Conservation (phyloP, 1,284 basidiomycete species). For the Microbotryomycetes sp. region DNA sequence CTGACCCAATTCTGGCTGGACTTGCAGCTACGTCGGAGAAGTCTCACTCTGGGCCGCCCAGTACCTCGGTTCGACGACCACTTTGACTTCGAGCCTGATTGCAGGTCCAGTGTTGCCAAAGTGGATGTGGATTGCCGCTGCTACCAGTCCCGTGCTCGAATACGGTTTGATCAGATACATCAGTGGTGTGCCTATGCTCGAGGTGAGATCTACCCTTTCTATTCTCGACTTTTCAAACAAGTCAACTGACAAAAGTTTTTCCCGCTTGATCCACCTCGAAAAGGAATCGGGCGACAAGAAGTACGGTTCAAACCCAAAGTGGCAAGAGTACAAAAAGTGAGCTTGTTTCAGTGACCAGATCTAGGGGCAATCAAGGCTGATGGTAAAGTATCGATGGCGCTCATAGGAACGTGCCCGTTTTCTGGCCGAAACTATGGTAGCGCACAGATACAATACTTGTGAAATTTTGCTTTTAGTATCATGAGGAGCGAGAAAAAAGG, state of each 20-base stretch:
- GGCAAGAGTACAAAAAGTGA: conserved; percentile 60
- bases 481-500: too few species aligned
- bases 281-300: conserved; percentile 54
- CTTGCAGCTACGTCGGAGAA: conserved; percentile 63
- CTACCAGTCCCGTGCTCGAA: conserved; percentile 58
- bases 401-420: conserved; percentile 40
- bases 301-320: conserved; percentile 56
- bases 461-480: too few species aligned
- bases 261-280: too few species aligned
- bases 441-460: too few species aligned
- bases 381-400: background rate
- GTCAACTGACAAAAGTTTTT: too few species aligned
- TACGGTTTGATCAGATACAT: conserved; percentile 49
- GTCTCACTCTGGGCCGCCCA: conserved; percentile 66
- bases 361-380: too few species aligned
- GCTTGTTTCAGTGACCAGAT: conserved; percentile 14
- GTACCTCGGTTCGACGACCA: conserved; percentile 53
- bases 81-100: conserved; percentile 42
- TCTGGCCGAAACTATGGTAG: conserved; percentile 40
- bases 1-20: background rate
- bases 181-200: conserved; percentile 63
- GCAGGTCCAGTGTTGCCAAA: conserved; percentile 39
- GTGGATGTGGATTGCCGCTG: conserved; percentile 47
- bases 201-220: conserved; percentile 39
- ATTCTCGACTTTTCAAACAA: background rate